These are phyloP conservation scores for Raddia guianensis DNA, from an alignment of 176 grass and related monocot genomes.

Conservation along the genomic window DNA sequence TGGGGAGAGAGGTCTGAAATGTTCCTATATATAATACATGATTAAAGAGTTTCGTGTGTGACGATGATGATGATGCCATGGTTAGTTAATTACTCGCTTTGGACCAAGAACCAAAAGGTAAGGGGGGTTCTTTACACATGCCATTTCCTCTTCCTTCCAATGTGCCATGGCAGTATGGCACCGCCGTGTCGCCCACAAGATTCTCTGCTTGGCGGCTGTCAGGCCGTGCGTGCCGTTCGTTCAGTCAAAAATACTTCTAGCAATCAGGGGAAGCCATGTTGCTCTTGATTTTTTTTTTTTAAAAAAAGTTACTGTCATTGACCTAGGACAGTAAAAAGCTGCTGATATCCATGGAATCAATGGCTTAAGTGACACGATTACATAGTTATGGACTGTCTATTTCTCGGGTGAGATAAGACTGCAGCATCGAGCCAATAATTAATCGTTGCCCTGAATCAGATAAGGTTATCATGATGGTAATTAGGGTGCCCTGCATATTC, in stretches of 20 bases:
- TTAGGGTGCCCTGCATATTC: background rate
- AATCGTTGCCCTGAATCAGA: background rate
- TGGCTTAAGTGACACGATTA: background rate
- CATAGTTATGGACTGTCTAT: background rate
- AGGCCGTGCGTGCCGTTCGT: background rate
- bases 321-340: conserved; percentile 1
- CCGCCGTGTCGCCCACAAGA: conserved; percentile 30
- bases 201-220: background rate
- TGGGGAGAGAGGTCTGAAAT: background rate
- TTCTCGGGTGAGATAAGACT: background rate
- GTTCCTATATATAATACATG: background rate
- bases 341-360: background rate
- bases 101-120: conserved; percentile 24
- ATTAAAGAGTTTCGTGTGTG: background rate
- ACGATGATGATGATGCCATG: conserved; percentile 10
- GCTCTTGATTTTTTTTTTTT: background rate
- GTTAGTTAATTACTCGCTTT: background rate
- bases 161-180: conserved; percentile 24
- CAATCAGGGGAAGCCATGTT: background rate
- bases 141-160: conserved; percentile 32
- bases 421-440: background rate
- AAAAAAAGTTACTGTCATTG: conserved; percentile 1
- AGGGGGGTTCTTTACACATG: conserved; percentile 9
- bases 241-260: background rate
- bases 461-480: background rate